Percentiles rank a stretch among this genome's conserved stretches.
Conservation (phyloP, 768 basidiomycete species). For the Dioszegia hungarica region DNA sequence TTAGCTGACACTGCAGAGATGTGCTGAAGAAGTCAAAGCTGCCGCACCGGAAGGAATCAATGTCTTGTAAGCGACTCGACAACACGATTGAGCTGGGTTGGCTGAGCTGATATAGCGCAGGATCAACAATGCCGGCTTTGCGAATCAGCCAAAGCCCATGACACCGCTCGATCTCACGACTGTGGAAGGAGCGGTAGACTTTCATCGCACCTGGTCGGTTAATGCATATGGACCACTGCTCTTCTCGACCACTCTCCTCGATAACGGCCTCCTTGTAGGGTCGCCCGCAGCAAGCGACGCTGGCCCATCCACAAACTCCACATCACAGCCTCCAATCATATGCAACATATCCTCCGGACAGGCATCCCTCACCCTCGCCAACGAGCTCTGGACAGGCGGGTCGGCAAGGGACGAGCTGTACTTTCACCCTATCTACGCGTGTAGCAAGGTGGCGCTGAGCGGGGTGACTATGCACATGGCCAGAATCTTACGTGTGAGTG, state of each 20-base stretch:
- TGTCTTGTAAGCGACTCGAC: conserved; percentile 5
- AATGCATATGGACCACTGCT: conserved; percentile 12
- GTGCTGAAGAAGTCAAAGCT: not conserved
- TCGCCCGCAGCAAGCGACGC: not conserved
- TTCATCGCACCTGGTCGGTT: conserved; percentile 3
- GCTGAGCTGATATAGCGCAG: not conserved
- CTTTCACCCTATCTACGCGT: conserved; percentile 15
- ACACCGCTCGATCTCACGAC: conserved; percentile 1
- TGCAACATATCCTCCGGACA: conserved; percentile 12
- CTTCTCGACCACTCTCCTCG: conserved; percentile 8
- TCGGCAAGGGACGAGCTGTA: conserved; percentile 12
- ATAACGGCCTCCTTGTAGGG: conserved; percentile 3
- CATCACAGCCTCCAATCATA: conserved; percentile 3
- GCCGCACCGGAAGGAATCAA: conserved; percentile 7
- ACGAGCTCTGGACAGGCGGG: conserved; percentile 10
- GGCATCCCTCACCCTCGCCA: conserved; percentile 9
- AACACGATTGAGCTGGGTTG: not conserved
- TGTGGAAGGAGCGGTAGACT: conserved; percentile 9
- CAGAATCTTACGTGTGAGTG: conserved; percentile 9
- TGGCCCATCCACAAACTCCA: not conserved
- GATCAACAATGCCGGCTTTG: conserved; percentile 16
- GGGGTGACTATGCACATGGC: conserved; percentile 16
- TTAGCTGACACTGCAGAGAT: not conserved
- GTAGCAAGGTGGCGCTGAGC: conserved; percentile 13
- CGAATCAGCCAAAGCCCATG: conserved; percentile 8